Evolutionary conservation across 495 filamentous ascomycete genomes (phyloP).

Genomic region (Hypoxylon perforatum): DNA sequence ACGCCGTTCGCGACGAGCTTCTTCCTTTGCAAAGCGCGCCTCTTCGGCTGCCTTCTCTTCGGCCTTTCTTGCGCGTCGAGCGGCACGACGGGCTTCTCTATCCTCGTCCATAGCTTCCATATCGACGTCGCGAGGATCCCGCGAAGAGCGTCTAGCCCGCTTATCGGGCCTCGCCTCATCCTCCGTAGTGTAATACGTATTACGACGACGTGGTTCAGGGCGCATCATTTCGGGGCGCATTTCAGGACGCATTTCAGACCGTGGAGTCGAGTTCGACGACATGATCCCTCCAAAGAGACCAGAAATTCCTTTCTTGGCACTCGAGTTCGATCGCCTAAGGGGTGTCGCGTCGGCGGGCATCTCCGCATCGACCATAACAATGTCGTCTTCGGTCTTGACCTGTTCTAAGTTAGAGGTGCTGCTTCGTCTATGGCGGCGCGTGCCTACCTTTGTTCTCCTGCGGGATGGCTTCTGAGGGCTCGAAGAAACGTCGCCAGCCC

Average conservation of each 20-base stretch:
- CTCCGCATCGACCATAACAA: conserved; percentile 51
- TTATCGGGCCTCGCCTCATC: conserved; percentile 49
- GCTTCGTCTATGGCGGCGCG: conserved; percentile 15
- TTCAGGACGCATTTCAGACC: conserved; percentile 10
- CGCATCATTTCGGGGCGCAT: conserved; percentile 3
- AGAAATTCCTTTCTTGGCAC: conserved; percentile 53
- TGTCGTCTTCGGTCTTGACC: conserved; percentile 50
- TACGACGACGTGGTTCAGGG: conserved; percentile 56
- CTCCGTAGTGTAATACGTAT: conserved; percentile 54
- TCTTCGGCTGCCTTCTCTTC: conserved; percentile 62
- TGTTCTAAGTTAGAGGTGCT: conserved; percentile 40
- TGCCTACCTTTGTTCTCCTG: conserved; percentile 57
- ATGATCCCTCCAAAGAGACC: conserved; percentile 57
- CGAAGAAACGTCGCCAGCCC: conserved; percentile 50
- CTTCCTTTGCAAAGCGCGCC: conserved; percentile 55
- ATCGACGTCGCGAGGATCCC: conserved; percentile 34
- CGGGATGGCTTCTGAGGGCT: conserved; percentile 57
- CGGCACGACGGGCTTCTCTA: conserved; percentile 64
- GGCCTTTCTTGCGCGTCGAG: conserved; percentile 58
- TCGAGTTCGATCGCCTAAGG: conserved; percentile 55
- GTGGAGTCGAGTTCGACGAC: conserved; percentile 39
- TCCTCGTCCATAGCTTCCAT: conserved; percentile 53
- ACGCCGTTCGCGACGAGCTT: conserved; percentile 57
- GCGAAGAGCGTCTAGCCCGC: conserved; percentile 30
- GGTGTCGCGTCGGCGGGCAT: conserved; percentile 48